Evolutionary conservation across 441 rosid genomes (phyloP), one percentile per base, ranked within the genome.

Genomic region (Sinapis alba): DNA sequence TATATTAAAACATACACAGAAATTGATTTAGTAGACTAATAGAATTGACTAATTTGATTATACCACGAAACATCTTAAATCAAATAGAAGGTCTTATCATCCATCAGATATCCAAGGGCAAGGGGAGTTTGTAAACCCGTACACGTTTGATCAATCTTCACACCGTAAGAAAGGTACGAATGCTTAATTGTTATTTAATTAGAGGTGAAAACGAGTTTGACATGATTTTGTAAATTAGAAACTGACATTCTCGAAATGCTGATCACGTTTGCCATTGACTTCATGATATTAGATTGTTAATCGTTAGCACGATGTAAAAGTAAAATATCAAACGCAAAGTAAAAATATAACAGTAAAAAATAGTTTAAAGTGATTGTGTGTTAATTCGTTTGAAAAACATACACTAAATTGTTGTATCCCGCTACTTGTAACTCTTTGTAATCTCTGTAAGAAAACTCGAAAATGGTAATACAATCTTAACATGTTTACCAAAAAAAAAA

Each of bases 201-300:
- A 4, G 5, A n/a, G 34, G 63, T 54, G 58, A 77, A 77, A 71
- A 65, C 70, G 62, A 71, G 57, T 59, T 50, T 47, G 69, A 58
- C 62, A 19, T 45, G 23, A 64, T 77, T 58, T 30, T 65, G 36
- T 23, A 18, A 43, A 20, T 18, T 27, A 43, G 19, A 61, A 78
- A 61, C 69, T 32, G 70, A 12, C 50, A 62, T 65, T 53, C 41
- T 8, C 30, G 45, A 51, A 65, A 72, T 72, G 81, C 53, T 72
- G 58, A 72, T 69, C 68, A 68, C 60, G 73, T 78, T 72, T 66
- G 24, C 72, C 73, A 72, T 72, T 78, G 81, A 71, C 80, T 70
- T 64, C 54, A 5, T 51, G 23, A 32, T 41, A 19, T 28, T 41
- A 27, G 54, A 58, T 18, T 51, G 45, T 43, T 43, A 28, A 41